Base-by-base conservation (phyloP, 148 eudicot genomes). In the Amaranthus hypochondriacus region DNA sequence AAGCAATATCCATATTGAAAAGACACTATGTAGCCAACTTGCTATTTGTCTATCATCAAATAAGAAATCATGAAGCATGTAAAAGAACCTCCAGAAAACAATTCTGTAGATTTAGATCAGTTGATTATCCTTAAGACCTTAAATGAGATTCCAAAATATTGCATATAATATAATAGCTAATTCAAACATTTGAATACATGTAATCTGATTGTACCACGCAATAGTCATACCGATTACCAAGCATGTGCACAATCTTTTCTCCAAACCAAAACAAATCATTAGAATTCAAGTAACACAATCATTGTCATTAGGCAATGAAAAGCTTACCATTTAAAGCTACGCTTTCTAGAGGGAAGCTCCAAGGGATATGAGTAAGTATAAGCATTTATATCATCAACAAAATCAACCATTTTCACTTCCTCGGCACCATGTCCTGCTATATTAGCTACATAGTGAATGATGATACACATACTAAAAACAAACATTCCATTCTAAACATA, bases 371-470 rank as follows among this genome's bases (percentile, higher is more conserved):
- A 56, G 78, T 89, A 93, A 42, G 87, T 82, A 78, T 93, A 93
- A 42, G 96, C 90, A 89, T 93, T 93, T 68, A 88, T 75, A 39
- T 89, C 90, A 81, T 93, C 98, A 65, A 85, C 88, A 47, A 85
- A 68, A 61, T 84, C 76, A 77, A 62, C 86, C 89, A 85, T 93
- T 81, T 86, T 90, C 67, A 85, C 70, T 62, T 86, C 98, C 86
- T 89, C 96, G 7, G 92, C 90, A 64, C 72, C 72, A 78, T 66
- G 73, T 56, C 84, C 98, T 92, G 87, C 79, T 86, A 60, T 47
- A 50, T 48, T 28, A 78, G 55, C 65, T 59, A 68, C 43, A 60
- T 72, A 60, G 43, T 48, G 9, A 77, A 43, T 56, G 61, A 48
- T 48, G 39, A 18, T 8, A 18, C 48, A 12, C 56, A 14, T 51